These are phyloP conservation scores for Leccinum incarnatum DNA, from an alignment of 768 basidiomycete species.

Conservation along the genomic window DNA sequence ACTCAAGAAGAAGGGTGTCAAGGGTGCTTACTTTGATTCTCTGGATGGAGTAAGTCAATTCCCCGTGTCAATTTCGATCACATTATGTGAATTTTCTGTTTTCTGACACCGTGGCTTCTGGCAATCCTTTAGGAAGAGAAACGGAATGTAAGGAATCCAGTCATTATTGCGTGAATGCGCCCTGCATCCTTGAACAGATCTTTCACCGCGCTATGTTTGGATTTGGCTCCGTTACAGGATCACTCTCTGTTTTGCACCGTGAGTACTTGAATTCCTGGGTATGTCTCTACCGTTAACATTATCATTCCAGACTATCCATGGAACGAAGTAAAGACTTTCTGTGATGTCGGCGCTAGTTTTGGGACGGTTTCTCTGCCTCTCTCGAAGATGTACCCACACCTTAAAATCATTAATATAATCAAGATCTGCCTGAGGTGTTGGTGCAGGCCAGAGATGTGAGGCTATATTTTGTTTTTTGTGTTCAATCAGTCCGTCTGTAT, in stretches of 20 bases:
- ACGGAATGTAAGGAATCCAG: constrained; percentile 9
- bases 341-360: constrained; percentile 30
- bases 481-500: not conserved
- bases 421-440: constrained; percentile 30
- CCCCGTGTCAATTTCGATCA: not conserved
- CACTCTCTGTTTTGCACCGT: constrained; percentile 24
- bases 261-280: not conserved
- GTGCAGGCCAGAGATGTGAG: constrained; percentile 19
- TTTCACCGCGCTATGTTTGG: constrained; percentile 28
- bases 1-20: constrained; percentile 12
- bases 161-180: not conserved
- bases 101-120: not conserved
- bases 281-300: not conserved
- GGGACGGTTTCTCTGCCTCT: constrained; percentile 29
- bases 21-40: constrained; percentile 23
- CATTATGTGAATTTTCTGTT: not conserved
- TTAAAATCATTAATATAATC: constrained; percentile 26
- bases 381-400: constrained; percentile 24
- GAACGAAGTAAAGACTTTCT: constrained; percentile 24
- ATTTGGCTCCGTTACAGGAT: constrained; percentile 17
- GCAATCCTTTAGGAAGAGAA: constrained; percentile 9
- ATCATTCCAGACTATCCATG: constrained; percentile 24
- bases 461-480: not conserved
- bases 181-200: constrained; percentile 9
- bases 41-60: constrained; percentile 19